phyloP scores from a whole-genome alignment of 345 rosid species.

The Eucalyptus erythrocorys region DNA sequence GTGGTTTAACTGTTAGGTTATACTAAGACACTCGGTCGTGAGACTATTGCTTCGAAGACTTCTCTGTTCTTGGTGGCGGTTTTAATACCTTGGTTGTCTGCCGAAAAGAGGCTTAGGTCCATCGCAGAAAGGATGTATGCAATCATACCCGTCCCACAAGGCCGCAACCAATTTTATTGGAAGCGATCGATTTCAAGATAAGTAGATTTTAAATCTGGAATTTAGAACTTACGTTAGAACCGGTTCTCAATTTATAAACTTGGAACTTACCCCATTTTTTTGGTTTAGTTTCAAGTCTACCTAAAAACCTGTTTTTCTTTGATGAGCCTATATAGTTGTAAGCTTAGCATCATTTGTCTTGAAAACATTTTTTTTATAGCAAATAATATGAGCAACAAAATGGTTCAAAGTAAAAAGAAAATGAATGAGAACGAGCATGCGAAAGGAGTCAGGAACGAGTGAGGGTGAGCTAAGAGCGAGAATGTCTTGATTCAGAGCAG shows the following conservation, averaged over 20 bases:
- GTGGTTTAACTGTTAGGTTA: background rate
- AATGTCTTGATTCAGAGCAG: background rate
- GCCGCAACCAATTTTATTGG: background rate
- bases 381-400: too few species aligned
- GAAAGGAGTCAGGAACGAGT: fast-evolving
- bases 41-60: background rate
- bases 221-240: fast-evolving
- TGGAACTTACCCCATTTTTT: too few species aligned
- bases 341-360: too few species aligned
- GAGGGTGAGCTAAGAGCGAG: fast-evolving
- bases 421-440: too few species aligned
- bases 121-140: background rate
- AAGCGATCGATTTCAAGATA: fast-evolving
- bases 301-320: fast-evolving
- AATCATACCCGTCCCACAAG: background rate
- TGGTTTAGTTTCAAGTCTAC: fast-evolving
- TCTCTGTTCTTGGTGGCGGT: background rate
- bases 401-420: too few species aligned
- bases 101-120: background rate
- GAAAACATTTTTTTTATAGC: fast-evolving
- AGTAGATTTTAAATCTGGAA: fast-evolving
- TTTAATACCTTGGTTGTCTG: background rate
- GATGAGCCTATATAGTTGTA: fast-evolving
- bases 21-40: background rate
- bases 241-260: too few species aligned